Evolutionary conservation across 176 grass and related monocot species (phyloP), one percentile per base, ranked within the genome.

Genomic region (Carex cristatella): DNA sequence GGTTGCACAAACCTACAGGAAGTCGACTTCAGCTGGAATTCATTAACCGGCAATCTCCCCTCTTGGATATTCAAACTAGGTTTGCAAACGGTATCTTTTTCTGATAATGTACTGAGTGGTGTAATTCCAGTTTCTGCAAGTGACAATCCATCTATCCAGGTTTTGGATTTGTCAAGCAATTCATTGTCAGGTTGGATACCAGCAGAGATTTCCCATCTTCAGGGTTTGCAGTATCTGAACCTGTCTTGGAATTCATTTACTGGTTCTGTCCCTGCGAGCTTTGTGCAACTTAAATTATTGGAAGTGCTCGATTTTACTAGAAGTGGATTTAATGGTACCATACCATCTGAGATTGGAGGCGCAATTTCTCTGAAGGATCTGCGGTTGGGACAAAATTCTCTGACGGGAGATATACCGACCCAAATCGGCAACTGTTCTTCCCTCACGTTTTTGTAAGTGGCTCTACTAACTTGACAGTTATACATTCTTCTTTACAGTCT

Each of bases 91-190:
- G 86, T 99, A 70, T 92, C 91, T 1, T 72, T 96, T 65, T 92
- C 93, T 0, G 82, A 88, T 85, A 99, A 99, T 90, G 91, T 89
- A 60, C 86, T 99, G 42, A 92, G 85, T 5, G 97, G 97, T 31
- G 77, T 81, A 32, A 82, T 99, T 37, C 61, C 53, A 10, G 68
- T 99, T 72, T 90, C 93, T 83, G 19, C 9, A 6, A 90, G 86
- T 79, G 87, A 42, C 38, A 89, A 90, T 88, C 90, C 84, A 57
- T 79, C 81, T 55, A 72, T 94, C 44, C 88, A 73, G 71, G 85
- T 88, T 16, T 83, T 96, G 81, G 97, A 96, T 80, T 76, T 99
- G 86, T 94, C 97, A 1, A 92, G 33, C 91, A 99, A 99, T 88
- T 90, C 91, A 65, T 99, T 99, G 65, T 94, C 91, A 28, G 93